Evolutionary conservation across 352 stramenopile genomes (phyloP).

Genomic region (Pythium dissotocum): DNA sequence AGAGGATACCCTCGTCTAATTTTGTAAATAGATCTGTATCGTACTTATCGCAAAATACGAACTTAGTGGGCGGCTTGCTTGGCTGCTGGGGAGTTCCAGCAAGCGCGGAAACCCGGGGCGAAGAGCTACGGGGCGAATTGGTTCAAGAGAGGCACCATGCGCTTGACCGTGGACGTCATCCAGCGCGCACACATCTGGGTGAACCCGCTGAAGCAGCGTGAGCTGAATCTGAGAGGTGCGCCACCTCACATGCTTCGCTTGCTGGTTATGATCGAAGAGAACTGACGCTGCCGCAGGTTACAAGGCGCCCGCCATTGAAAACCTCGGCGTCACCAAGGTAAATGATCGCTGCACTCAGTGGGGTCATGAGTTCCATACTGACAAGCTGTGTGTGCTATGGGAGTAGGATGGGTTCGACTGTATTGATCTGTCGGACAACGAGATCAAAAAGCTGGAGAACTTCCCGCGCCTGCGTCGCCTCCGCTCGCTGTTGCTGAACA

Average conservation of each 20-base stretch:
- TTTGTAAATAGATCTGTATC: constrained; percentile 29
- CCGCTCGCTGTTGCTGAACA: constrained; percentile 91
- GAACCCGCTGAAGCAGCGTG: constrained; percentile 91
- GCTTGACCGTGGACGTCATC: constrained; percentile 88
- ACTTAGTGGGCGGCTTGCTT: constrained; percentile 26
- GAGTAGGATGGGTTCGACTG: constrained; percentile 91
- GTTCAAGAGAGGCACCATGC: constrained; percentile 46
- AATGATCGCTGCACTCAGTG: no score
- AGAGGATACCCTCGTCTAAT: constrained; percentile 22
- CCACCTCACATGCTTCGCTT: background rate
- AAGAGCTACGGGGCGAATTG: background rate
- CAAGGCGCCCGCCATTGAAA: constrained; percentile 92
- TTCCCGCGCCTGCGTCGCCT: constrained; percentile 88
- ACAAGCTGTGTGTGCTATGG: background rate
- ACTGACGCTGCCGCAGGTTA: constrained; percentile 61
- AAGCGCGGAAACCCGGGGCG: background rate
- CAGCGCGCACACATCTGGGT: constrained; percentile 87
- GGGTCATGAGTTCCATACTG: no score
- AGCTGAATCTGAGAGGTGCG: constrained; percentile 91
- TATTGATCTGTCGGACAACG: constrained; percentile 94
- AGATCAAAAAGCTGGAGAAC: constrained; percentile 95
- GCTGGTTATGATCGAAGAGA: background rate
- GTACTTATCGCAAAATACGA: constrained; percentile 16
- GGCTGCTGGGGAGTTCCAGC: constrained; percentile 15
- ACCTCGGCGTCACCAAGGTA: constrained; percentile 91